phyloP scores from a whole-genome alignment of 345 rosid species.

The Eucalyptus erythrocorys region DNA sequence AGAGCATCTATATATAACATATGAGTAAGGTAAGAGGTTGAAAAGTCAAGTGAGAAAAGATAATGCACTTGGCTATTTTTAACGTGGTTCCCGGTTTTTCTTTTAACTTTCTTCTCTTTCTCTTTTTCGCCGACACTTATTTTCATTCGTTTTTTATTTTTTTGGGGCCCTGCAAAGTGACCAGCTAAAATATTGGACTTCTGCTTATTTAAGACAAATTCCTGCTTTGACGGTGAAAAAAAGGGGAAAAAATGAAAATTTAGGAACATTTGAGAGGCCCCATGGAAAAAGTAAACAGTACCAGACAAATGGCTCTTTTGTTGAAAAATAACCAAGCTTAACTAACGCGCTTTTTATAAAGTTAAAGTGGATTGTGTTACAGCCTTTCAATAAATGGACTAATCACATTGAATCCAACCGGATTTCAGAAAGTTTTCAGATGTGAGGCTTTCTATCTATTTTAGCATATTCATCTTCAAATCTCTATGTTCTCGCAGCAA shows the following conservation, averaged over 20 bases:
- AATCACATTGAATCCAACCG: not conserved
- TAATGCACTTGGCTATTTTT: not conserved
- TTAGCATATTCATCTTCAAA: no score
- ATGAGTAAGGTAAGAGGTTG: not conserved
- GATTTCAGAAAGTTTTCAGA: not conserved
- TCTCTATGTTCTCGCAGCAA: rapidly evolving
- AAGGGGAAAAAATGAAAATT: not conserved
- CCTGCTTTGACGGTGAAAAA: not conserved
- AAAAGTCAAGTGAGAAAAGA: not conserved
- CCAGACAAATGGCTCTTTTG: not conserved
- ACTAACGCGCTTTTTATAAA: not conserved
- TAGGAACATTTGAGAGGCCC: not conserved
- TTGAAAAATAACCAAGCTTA: not conserved
- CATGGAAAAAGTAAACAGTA: not conserved
- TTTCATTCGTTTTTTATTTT: rapidly evolving
- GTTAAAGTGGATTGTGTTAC: not conserved
- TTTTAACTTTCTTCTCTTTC: not conserved
- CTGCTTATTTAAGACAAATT: not conserved
- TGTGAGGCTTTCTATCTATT: not conserved
- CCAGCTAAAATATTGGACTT: not conserved
- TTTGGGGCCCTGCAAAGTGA: not conserved
- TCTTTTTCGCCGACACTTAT: not conserved
- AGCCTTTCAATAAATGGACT: not conserved
- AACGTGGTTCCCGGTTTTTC: not conserved
- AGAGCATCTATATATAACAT: not conserved